Evolutionary conservation across 2,329 filamentous ascomycete species (phyloP), one percentile per base, ranked within the genome.

Genomic region (Beauveria pseudobassiana): DNA sequence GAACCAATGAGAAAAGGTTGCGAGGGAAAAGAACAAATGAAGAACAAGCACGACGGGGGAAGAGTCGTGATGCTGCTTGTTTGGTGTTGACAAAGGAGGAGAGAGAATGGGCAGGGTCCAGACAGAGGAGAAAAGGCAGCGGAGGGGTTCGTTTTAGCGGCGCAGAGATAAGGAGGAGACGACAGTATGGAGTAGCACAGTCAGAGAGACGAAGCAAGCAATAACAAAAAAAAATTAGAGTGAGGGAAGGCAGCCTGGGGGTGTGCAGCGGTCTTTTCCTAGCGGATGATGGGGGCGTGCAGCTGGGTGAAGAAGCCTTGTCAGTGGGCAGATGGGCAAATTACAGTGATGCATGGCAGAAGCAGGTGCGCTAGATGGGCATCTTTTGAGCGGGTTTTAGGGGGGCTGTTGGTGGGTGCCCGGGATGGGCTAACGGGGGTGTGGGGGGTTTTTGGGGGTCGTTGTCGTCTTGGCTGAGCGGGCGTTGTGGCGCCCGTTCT

Each of bases 71-170:
- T 54, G 48, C 24, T 59, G 40, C n/a, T 48, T 60, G 49, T 46
- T 40, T 60, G 58, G 58, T 53, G 58, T 53, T 60, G 58, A 60
- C 26, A 30, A 60, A 60, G 58, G 49, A 60, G 58, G 50, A 54
- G 42, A 14, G 42, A 43, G 30, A 46, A 24, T 34, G 49, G 58
- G 56, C 40, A 60, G 58, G 58, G 58, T 60, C 58, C 58, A 60
- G 58, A 20, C 58, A 22, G 58, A 45, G 22, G 38, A 45, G 42
- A 52, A 53, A 38, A 53, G 42, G 49, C 38, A 60, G 58, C 58
- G 50, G 58, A 60, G 58, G 58, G 58, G 58, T 53, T 60, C 50
- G 58, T 60, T 60, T 60, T 60, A 60, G 58, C 58, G 49, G 49
- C 48, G 18, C 24, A 26, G 24, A 46, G 58, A 60, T 60, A 60